phyloP scores from a whole-genome alignment of 257 asterid genomes.

The Nicotiana obtusifolia region DNA sequence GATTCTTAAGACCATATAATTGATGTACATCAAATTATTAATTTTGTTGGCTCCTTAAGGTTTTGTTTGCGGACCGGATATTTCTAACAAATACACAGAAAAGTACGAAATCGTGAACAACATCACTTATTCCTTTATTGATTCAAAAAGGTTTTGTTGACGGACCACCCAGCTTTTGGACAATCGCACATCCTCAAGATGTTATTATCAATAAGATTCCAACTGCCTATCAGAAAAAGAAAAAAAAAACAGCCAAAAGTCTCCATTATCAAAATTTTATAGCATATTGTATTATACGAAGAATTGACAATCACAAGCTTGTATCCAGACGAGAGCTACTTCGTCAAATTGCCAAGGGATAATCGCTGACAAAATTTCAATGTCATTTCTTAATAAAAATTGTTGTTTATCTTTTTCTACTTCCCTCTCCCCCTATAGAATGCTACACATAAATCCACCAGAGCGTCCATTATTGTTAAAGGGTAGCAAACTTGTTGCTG shows the following conservation, averaged over 20 bases:
- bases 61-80: background rate
- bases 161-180: background rate
- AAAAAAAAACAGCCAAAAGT: background rate
- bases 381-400: background rate
- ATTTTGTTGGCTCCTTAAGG: background rate
- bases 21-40: background rate
- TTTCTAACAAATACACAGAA: too few species aligned
- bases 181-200: background rate
- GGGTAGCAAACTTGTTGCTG: background rate
- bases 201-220: too few species aligned
- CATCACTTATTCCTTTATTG: too few species aligned
- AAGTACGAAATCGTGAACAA: too few species aligned
- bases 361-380: background rate
- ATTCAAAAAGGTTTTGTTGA: background rate
- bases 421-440: background rate
- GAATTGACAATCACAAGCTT: background rate
- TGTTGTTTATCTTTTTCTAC: background rate
- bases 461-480: background rate
- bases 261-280: background rate
- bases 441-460: background rate
- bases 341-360: background rate
- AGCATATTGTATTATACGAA: background rate
- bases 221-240: background rate
- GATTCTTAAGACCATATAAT: background rate
- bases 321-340: background rate